Percentiles rank a stretch among this genome's conserved stretches.
phyloP scores from a whole-genome alignment of 2,329 filamentous ascomycete species.

The Talaromyces sp. region DNA sequence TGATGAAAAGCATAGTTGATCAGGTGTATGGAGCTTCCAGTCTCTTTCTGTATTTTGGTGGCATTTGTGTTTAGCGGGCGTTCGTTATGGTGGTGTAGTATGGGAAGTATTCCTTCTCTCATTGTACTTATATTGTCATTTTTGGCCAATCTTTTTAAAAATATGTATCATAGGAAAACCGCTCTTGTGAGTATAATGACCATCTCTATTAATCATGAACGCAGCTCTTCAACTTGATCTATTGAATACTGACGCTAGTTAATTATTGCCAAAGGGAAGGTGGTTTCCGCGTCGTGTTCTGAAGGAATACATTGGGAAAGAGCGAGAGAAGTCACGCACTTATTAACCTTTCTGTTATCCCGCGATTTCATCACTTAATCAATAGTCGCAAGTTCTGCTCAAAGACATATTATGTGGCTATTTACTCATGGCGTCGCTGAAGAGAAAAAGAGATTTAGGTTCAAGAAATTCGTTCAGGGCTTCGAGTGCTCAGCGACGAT shows the following conservation, averaged over 20 bases:
- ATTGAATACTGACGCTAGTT: background rate
- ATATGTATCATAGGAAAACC: constrained; percentile 11
- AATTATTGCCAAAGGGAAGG: background rate
- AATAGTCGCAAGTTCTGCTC: no score
- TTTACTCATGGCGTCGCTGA: constrained; percentile 14
- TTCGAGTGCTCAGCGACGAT: constrained; percentile 12
- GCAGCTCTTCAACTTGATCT: background rate
- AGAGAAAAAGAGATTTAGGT: constrained; percentile 16
- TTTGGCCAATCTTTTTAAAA: background rate
- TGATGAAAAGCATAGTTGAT: constrained; percentile 6
- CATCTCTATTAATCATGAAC: background rate
- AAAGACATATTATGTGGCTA: background rate
- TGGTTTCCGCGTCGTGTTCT: background rate
- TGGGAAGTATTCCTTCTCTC: background rate
- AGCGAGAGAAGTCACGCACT: background rate
- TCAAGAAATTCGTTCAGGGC: constrained; percentile 1
- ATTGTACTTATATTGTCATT: background rate
- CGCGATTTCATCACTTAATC: background rate
- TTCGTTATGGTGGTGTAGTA: background rate
- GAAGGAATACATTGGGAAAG: background rate
- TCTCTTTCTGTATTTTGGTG: background rate
- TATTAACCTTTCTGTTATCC: background rate
- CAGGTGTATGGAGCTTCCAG: constrained; percentile 7
- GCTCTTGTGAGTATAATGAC: background rate
- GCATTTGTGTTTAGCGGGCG: background rate